These are phyloP conservation scores for Aspergillus thermomutatus DNA, from an alignment of 2,329 filamentous ascomycete species.

Conservation along the genomic window DNA sequence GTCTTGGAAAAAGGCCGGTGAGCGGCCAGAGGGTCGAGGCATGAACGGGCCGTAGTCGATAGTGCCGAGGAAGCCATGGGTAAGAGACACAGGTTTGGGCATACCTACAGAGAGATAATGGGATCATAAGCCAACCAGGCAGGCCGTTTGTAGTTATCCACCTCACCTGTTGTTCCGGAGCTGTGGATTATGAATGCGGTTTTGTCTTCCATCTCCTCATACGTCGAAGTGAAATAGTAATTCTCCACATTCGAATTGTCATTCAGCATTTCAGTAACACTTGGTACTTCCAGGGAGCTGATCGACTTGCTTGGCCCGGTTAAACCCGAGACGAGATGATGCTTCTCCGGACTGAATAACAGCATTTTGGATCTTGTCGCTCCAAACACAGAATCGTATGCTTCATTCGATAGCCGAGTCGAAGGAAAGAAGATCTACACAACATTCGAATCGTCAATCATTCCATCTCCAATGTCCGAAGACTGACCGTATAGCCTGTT, in stretches of 20 bases:
- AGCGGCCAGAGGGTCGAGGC: slow-evolving; percentile 14
- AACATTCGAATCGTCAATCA: no score
- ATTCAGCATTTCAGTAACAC: slow-evolving; percentile 4
- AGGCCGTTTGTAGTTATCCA: slow-evolving; percentile 1
- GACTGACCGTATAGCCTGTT: slow-evolving; percentile 1
- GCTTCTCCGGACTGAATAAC: no score
- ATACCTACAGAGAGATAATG: slow-evolving; percentile 25
- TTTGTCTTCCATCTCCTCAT: slow-evolving; percentile 23
- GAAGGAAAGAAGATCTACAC: neutral
- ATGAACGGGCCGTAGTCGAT: slow-evolving; percentile 9
- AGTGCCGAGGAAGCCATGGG: slow-evolving; percentile 23
- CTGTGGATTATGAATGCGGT: slow-evolving; percentile 31
- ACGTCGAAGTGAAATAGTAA: slow-evolving; percentile 18
- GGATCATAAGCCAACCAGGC: neutral
- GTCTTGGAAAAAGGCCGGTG: slow-evolving; percentile 6
- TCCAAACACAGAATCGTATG: neutral
- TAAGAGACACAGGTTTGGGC: slow-evolving; percentile 30
- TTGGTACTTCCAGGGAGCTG: no score
- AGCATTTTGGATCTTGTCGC: neutral
- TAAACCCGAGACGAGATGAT: no score
- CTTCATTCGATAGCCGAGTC: neutral
- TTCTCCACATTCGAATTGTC: neutral
- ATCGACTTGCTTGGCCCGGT: no score
- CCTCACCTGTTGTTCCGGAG: slow-evolving; percentile 35
- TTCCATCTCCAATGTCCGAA: no score